Evolutionary conservation across 495 filamentous ascomycete species (phyloP), one percentile per base, ranked within the genome.

Genomic region (Aspergillus cavernicola): DNA sequence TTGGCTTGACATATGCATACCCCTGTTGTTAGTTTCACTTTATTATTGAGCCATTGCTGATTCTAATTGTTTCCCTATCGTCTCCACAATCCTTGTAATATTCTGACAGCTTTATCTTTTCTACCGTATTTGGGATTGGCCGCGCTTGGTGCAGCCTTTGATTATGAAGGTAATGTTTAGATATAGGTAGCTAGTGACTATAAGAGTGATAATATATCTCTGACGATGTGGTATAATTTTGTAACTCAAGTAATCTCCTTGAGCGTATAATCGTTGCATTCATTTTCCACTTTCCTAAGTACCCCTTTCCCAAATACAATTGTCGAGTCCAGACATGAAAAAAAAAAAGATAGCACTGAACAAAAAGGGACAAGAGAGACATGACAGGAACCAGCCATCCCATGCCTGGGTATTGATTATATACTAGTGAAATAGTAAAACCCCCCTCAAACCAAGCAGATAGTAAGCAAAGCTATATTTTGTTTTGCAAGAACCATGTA

Each of bases 1-100:
- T 53, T 67, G 60, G 63, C n/a, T n/a, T n/a, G n/a, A n/a, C n/a
- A n/a, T 63, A 55, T 66, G 65, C 69, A 73, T 73, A 72, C 69
- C 70, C 65, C 54, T 66, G 66, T 66, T 64, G 24, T 58, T 60
- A 52, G 53, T 60, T 45, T 33, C 50, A n/a, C 26, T 52, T 43
- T 52, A 42, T 20, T 20, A 18, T 54, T 45, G 13, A 28, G 55
- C 13, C 37, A 36, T 37, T 36, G n/a, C 15, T 42, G 9, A 16
- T 39, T 46, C n/a, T 39, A 29, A 45, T 38, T 29, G 5, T 57
- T 58, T 23, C 40, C 42, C 28, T 38, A 16, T 52, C 32, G 10
- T 28, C 16, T 24, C 35, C n/a, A n/a, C 31, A 10, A 36, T 23
- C 47, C 33, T 51, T 45, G 15, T 51, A 8, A 39, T 35, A 11